Evolutionary conservation across 2,329 filamentous ascomycete species (phyloP), one percentile per base, ranked within the genome.

Genomic region (Ceratocystis alfenasii): DNA sequence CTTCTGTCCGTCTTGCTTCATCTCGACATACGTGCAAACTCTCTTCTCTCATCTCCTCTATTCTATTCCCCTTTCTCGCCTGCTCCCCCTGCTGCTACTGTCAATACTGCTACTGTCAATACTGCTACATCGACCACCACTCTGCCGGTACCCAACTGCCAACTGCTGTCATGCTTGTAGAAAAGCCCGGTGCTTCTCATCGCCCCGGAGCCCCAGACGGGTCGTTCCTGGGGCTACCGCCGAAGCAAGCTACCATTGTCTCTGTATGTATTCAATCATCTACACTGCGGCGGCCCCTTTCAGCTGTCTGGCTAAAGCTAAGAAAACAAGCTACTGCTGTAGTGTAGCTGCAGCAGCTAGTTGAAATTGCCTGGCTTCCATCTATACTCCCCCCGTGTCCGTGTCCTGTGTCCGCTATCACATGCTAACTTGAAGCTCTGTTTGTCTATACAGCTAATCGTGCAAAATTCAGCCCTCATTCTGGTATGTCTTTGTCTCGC

Each of bases 381-480:
- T 30, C 10, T 28, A 30, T 6, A 12, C 12, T 33, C 28, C 33
- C 25, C 12, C 48, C 46, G 5, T n/a, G 46, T 22, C 46, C 2
- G 8, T 48, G 8, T 41, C n/a, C 17, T 20, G 15, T 28, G 20
- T 15, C 22, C 10, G 6, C 17, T n/a, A n/a, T 59, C 55, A 59
- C 55, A 59, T 65, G 46, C 53, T 66, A 66, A 63, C 53, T 62
- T 36, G 45, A 1, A 2, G 15, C 20, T 1, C 15, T 20, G 20
- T 64, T n/a, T 41, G 36, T 41, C 36, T 41, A 41, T 20, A 53
- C 72, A 90, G 87, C 79, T 90, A 71, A 88, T 84, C 25, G 82
- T 89, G 69, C 87, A 90, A 77, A 90, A 90, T 74, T 89, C 87
- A 2, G 86, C 84, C 22, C 78, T 90, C 66, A 89, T 89, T 67